phyloP scores from a whole-genome alignment of 108 stramenopile species.

The Phaeodactylum tricornutum region DNA sequence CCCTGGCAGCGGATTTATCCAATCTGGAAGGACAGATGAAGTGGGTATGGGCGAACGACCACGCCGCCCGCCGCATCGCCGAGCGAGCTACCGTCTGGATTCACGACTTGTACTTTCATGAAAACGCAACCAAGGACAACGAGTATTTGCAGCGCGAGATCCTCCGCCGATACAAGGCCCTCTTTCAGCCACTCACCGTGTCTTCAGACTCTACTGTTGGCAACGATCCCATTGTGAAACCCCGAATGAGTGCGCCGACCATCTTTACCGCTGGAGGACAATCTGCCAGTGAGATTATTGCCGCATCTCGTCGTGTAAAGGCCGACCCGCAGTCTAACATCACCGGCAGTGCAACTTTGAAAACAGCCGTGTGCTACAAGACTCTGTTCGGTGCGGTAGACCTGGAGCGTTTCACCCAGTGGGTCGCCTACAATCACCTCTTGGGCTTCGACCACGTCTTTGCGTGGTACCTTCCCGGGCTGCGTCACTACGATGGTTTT shows the following conservation, averaged over 20 bases:
- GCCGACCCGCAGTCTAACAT: no score
- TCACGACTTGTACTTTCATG: conserved; percentile 24
- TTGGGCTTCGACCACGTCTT: conserved; percentile 3
- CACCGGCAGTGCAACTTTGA: no score
- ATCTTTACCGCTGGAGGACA: no score
- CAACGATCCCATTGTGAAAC: no score
- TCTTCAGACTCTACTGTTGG: no score
- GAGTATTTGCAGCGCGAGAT: conserved; percentile 8
- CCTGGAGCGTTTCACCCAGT: neutral
- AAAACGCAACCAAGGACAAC: conserved; percentile 10
- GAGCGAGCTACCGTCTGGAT: conserved; percentile 36
- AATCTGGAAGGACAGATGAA: conserved; percentile 29
- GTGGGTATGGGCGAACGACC: conserved; percentile 30
- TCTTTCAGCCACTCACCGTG: no score
- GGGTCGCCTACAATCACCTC: neutral
- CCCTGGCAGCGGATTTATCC: conserved; percentile 25
- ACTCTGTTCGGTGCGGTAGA: no score
- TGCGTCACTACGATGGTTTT: neutral
- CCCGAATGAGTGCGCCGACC: no score
- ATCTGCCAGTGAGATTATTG: no score
- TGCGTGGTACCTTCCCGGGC: neutral
- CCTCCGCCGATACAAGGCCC: conserved; percentile 13
- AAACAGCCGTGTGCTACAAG: no score
- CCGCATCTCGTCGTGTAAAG: no score
- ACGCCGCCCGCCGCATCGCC: conserved; percentile 27